Conservation (phyloP, 2,329 filamentous ascomycete genomes). For the Gyromitra esculenta region DNA sequence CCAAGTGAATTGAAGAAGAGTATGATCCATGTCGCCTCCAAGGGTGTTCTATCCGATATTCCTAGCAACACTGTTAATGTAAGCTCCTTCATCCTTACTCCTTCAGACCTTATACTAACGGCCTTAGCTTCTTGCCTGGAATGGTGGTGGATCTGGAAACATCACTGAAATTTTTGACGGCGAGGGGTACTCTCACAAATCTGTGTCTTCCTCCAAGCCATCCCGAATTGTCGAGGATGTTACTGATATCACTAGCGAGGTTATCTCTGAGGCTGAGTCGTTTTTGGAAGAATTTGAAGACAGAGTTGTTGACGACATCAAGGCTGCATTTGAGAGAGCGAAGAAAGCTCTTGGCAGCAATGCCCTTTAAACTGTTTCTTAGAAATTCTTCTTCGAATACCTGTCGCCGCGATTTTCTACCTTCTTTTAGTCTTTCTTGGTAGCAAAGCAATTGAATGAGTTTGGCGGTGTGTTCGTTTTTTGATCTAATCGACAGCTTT, state of each 20-base stretch:
- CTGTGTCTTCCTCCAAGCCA: constrained; percentile 59
- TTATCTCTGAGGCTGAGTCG: constrained; percentile 62
- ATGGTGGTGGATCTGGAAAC: constrained; percentile 94
- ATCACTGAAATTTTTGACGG: constrained; percentile 81
- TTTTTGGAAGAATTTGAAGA: constrained; percentile 71
- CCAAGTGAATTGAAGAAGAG: constrained; percentile 93
- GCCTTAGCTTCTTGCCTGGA: constrained; percentile 85
- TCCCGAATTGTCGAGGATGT: constrained; percentile 64
- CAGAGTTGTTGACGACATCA: constrained; percentile 57
- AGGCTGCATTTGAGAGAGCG: constrained; percentile 51
- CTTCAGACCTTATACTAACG: constrained; percentile 11
- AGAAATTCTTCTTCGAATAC: constrained; percentile 39
- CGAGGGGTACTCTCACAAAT: constrained; percentile 73
- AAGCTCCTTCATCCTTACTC: constrained; percentile 58
- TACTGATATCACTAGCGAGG: constrained; percentile 61
- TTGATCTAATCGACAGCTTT: constrained; percentile 3
- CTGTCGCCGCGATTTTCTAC: constrained; percentile 28
- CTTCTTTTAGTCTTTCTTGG: constrained; percentile 18
- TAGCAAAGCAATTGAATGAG: constrained; percentile 25
- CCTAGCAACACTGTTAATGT: constrained; percentile 86
- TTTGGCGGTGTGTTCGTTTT: constrained; percentile 36
- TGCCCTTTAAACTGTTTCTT: constrained; percentile 21
- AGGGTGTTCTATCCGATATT: constrained; percentile 80
- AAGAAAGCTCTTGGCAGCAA: constrained; percentile 52
- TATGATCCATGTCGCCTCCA: constrained; percentile 83